These are phyloP conservation scores for Euphrasia arctica DNA, from an alignment of 305 asterid species.

Conservation along the genomic window DNA sequence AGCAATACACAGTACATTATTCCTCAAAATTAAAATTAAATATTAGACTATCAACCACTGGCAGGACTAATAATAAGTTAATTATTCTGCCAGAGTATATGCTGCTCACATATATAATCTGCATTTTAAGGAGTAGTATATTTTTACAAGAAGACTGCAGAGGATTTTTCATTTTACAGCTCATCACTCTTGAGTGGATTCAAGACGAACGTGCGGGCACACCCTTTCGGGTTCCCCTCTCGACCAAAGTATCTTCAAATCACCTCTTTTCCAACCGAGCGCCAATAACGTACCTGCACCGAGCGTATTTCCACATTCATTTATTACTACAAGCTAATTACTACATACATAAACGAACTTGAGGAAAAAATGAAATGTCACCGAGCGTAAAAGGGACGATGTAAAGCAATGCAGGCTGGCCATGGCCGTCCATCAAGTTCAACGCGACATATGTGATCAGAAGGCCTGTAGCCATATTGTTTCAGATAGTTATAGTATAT, in stretches of 20 bases:
- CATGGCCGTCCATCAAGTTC: constrained; percentile 94
- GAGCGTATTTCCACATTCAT: not conserved
- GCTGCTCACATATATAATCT: not conserved
- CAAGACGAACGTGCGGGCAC: constrained; percentile 70
- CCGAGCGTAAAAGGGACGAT: constrained; percentile 83
- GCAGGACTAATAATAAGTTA: not conserved
- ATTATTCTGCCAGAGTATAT: constrained; percentile 19
- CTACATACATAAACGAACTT: too few relatives aligned
- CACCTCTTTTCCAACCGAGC: constrained; percentile 61
- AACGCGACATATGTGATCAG: constrained; percentile 74
- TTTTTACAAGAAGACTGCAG: constrained; percentile 24
- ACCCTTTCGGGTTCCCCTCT: constrained; percentile 76
- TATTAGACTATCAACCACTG: constrained; percentile 8
- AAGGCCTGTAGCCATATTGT: constrained; percentile 49
- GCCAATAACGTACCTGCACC: constrained; percentile 61
- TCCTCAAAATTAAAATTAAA: not conserved
- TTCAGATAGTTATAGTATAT: not conserved
- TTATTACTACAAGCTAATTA: not conserved
- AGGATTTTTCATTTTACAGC: constrained; percentile 20
- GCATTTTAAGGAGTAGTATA: constrained; percentile 1
- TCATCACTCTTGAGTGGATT: constrained; percentile 39
- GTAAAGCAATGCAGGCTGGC: constrained; percentile 91
- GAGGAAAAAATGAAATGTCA: constrained; percentile 21
- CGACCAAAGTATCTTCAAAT: constrained; percentile 61
- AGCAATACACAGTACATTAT: too few relatives aligned